These are phyloP conservation scores for Gaeumannomyces tritici DNA, from an alignment of 2,329 filamentous ascomycete species.

Conservation along the genomic window DNA sequence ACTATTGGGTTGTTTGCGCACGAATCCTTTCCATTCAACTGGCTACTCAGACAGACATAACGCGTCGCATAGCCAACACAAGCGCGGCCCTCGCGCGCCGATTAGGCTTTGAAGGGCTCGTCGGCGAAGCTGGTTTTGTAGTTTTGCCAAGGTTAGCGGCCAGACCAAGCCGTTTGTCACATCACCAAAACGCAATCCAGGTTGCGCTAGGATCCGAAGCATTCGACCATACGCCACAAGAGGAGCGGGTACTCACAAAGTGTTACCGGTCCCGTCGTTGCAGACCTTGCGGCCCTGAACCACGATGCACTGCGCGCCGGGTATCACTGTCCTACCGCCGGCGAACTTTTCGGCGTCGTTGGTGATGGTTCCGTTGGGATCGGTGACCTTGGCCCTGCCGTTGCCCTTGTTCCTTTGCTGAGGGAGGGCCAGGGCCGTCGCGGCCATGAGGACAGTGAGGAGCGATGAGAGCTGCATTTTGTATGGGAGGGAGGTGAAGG, in stretches of 20 bases:
- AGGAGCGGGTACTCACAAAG: not conserved
- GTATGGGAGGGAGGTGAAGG: too few relatives aligned
- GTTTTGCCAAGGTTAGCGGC: not conserved
- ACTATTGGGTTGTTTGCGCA: not conserved
- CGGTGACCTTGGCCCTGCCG: not conserved
- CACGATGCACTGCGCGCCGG: not conserved
- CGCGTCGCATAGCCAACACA: not conserved
- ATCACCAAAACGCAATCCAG: not conserved
- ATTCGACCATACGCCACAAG: not conserved
- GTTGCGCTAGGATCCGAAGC: not conserved
- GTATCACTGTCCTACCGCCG: not conserved
- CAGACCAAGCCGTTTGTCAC: not conserved
- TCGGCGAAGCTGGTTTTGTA: not conserved
- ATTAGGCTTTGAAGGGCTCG: not conserved
- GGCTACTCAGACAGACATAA: not conserved
- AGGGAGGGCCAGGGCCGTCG: not conserved
- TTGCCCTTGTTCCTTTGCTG: not conserved
- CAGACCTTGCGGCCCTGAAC: not conserved
- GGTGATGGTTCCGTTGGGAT: not conserved
- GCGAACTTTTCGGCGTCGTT: not conserved
- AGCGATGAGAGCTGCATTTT: not conserved
- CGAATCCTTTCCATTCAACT: not conserved
- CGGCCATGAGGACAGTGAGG: not conserved
- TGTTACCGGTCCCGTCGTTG: not conserved
- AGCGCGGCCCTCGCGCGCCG: too few relatives aligned